phyloP scores from a whole-genome alignment of 2,329 filamentous ascomycete species.

The Clarireedia monteithiana region DNA sequence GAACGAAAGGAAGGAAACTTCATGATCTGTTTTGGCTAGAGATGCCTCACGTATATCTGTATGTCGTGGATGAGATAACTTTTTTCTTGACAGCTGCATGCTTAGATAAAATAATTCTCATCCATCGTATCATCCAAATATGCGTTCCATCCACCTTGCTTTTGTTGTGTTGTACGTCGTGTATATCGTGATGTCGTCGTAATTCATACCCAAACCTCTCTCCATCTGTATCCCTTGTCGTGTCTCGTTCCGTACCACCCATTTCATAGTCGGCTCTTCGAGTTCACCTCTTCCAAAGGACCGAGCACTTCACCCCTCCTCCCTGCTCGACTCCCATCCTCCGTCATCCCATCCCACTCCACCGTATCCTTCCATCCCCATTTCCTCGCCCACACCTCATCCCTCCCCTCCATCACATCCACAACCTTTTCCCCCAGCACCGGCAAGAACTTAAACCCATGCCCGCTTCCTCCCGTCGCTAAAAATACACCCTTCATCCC shows the following conservation, averaged over 20 bases:
- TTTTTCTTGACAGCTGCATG: not conserved
- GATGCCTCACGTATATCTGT: not conserved
- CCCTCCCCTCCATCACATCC: constrained; percentile 32
- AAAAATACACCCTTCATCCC: constrained; percentile 37
- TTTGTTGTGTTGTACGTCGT: no score
- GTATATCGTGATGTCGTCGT: no score
- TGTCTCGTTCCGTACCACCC: not conserved
- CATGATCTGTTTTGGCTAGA: not conserved
- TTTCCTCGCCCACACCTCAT: constrained; percentile 39
- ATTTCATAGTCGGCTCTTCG: not conserved
- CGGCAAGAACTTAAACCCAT: constrained; percentile 44
- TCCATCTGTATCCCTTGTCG: not conserved
- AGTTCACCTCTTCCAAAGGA: not conserved
- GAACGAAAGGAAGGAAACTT: not conserved
- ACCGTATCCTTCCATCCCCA: constrained; percentile 43
- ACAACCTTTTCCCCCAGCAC: constrained; percentile 39
- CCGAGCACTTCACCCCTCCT: constrained; percentile 10
- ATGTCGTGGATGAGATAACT: not conserved
- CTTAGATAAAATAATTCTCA: not conserved
- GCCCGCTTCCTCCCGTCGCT: constrained; percentile 40
- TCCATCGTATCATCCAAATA: not conserved
- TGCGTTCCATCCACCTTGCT: not conserved
- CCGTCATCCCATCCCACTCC: constrained; percentile 20
- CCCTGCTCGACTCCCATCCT: constrained; percentile 28
- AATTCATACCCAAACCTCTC: no score